Evolutionary conservation across 2,329 filamentous ascomycete species (phyloP), one percentile per base, ranked within the genome.

Genomic region (Volutella citrinella): DNA sequence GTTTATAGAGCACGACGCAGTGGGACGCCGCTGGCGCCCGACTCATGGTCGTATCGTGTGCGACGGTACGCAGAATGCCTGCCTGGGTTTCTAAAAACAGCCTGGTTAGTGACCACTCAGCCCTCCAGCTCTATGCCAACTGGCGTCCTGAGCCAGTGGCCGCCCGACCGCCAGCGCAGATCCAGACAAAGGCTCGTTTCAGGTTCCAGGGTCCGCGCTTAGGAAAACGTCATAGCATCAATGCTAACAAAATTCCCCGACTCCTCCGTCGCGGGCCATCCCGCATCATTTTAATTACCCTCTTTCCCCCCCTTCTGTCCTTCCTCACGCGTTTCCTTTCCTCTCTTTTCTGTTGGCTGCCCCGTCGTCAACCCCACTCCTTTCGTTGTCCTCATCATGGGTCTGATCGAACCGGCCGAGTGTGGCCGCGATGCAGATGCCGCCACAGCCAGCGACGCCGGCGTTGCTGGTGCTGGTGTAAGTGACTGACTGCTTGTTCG

Each of bases 381-480:
- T n/a, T n/a, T n/a, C n/a, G n/a, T n/a, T n/a, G 20, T 22, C 12
- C 30, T 10, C 15, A 21, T 11, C 23, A 33, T 33, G 31, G 18
- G 11, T 5, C 18, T 33, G 17, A 29, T 27, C 19, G 19, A 32
- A 18, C 14, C 27, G 14, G 34, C 38, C 30, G 34, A 31, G 25
- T 33, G 31, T 17, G 21, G 5, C n/a, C 14, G 31, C 16, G n/a
- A 27, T 27, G 36, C 44, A 24, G 36, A 39, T 25, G 44, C 44
- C 31, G 32, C 49, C 17, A 46, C 44, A n/a, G 18, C 76, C 73
- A 33, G 76, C 75, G 34, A 82, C 70, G 49, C 76, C 69, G 10
- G 76, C 69, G 58, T 81, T 72, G 43, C 74, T 73, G 18, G 62
- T 53, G 6, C 67, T 64, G 75, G 75, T 25, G 69, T 60, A 33